A percentile compares a stretch with the other conserved stretches of the same genome.
Evolutionary conservation across 768 basidiomycete genomes (phyloP).

Genomic region (Myochromella boudieri): DNA sequence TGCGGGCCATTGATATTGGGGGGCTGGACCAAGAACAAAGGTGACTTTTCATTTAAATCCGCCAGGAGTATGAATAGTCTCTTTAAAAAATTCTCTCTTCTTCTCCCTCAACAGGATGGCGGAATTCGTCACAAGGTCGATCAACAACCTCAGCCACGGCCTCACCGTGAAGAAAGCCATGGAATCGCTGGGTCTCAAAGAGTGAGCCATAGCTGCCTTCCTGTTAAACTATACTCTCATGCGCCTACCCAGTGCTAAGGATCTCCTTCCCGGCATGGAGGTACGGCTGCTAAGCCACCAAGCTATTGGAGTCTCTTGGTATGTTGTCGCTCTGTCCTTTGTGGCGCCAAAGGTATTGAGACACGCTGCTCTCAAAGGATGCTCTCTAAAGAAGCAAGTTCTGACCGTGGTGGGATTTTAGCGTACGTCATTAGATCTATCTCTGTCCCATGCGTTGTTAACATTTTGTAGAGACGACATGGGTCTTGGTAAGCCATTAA

Average conservation of each 20-base stretch:
- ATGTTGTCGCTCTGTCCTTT: conserved; percentile 15
- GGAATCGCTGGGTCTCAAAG: conserved; percentile 48
- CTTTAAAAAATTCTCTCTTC: too few relatives aligned
- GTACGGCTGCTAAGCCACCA: conserved; percentile 74
- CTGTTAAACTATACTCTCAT: too few relatives aligned
- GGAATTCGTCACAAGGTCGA: conserved; percentile 59
- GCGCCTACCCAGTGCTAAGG: conserved; percentile 43
- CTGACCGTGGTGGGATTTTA: conserved; percentile 61
- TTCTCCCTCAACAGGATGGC: too few relatives aligned
- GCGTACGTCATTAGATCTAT: conserved; percentile 41
- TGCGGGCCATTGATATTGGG: conserved; percentile 53
- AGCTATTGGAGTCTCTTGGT: conserved; percentile 76
- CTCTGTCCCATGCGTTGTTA: background rate
- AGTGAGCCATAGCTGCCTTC: conserved; percentile 32
- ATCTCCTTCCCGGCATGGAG: conserved; percentile 67
- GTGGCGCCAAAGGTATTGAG: background rate
- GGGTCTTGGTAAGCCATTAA: conserved; percentile 50
- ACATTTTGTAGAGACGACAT: conserved; percentile 56
- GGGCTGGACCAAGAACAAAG: conserved; percentile 56
- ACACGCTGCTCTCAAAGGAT: conserved; percentile 43
- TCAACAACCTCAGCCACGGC: conserved; percentile 56
- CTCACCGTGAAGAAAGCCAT: conserved; percentile 52
- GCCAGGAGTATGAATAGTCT: too few relatives aligned
- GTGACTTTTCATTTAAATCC: conserved; percentile 27
- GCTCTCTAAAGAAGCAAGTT: conserved; percentile 57